Conservation (phyloP, 805 yeast species). For the Nematodospora valgi region DNA sequence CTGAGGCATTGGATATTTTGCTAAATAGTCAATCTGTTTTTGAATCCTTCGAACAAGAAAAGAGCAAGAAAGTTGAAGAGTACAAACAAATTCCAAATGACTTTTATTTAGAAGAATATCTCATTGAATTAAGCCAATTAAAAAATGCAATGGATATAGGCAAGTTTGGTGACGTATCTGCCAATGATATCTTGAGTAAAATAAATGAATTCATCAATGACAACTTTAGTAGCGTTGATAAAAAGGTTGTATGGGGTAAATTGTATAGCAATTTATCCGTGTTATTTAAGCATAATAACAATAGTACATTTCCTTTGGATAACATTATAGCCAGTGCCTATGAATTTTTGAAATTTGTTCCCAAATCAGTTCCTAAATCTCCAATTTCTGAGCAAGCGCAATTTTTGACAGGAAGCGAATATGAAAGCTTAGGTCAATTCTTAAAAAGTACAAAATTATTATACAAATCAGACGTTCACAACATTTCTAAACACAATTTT, state of each 20-base stretch:
- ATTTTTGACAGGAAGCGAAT: conserved; percentile 9
- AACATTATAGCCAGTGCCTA: conserved; percentile 26
- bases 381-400: not conserved
- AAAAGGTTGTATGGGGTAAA: conserved; percentile 21
- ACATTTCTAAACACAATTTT: conserved; percentile 11
- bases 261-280: conserved; percentile 26
- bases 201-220: conserved; percentile 14
- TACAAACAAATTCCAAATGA: conserved; percentile 33
- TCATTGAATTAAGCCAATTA: conserved; percentile 26
- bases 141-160: conserved; percentile 14
- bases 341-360: conserved; percentile 24
- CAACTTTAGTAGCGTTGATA: conserved; percentile 14
- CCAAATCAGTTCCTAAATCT: conserved; percentile 1
- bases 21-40: conserved; percentile 5
- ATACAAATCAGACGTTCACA: conserved; percentile 3
- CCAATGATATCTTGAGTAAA: conserved; percentile 13
- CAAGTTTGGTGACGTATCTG: conserved; percentile 14
- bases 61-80: not conserved
- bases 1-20: conserved; percentile 49
- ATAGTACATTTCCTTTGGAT: conserved; percentile 32
- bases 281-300: conserved; percentile 32
- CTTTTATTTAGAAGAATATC: conserved; percentile 30
- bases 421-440: conserved; percentile 8
- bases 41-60: conserved; percentile 5
- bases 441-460: conserved; percentile 4